Conservation (phyloP, 2,329 filamentous ascomycete species). For the Aspergillus arachidicola region DNA sequence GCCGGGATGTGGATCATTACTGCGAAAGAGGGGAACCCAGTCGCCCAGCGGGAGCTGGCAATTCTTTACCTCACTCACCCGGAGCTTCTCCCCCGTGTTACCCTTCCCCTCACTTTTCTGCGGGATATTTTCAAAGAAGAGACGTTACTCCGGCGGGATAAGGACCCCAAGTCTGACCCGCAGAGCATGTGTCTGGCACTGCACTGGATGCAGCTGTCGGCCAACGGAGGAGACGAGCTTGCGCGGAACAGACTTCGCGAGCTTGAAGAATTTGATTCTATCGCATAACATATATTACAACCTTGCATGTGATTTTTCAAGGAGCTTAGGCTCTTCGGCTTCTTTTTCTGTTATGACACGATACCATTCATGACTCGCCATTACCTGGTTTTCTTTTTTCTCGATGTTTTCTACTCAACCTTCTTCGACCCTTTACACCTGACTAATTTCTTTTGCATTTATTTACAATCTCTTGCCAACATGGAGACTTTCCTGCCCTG, state of each 20-base stretch:
- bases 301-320: constrained; percentile 28
- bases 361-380: constrained; percentile 10
- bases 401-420: constrained; percentile 11
- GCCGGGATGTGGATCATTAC: constrained; percentile 90
- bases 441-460: constrained; percentile 3
- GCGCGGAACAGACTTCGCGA: constrained; percentile 82
- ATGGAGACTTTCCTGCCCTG: background rate
- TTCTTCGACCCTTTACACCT: background rate
- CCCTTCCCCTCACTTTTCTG: constrained; percentile 80
- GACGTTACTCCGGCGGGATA: constrained; percentile 69
- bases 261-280: constrained; percentile 63
- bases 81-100: constrained; percentile 76
- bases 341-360: constrained; percentile 17
- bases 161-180: constrained; percentile 73
- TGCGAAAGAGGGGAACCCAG: constrained; percentile 85
- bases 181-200: constrained; percentile 90
- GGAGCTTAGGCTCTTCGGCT: background rate
- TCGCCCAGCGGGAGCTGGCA: constrained; percentile 88
- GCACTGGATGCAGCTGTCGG: constrained; percentile 95
- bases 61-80: constrained; percentile 93
- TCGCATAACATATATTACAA: constrained; percentile 46
- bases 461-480: background rate
- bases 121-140: constrained; percentile 88
- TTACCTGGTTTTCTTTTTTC: constrained; percentile 9
- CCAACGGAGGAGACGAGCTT: constrained; percentile 81